These are phyloP conservation scores for Pseudocohnilembus persalinus DNA, from an alignment of 169 alveolate species.

Conservation along the genomic window DNA sequence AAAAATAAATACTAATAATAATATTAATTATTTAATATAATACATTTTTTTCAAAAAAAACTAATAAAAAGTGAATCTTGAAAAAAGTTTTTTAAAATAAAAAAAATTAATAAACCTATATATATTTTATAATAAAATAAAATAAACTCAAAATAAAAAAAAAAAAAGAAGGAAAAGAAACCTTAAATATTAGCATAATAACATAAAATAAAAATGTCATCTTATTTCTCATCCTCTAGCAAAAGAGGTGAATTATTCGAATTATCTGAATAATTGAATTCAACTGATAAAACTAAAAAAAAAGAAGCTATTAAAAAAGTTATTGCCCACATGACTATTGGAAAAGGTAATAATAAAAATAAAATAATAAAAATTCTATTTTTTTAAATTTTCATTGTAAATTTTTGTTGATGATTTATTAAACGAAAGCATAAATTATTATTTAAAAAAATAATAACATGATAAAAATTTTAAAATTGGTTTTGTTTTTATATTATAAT, in stretches of 20 bases:
- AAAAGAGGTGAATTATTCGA: constrained; percentile 34
- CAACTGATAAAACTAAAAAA: constrained; percentile 19
- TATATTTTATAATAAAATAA: too few relatives aligned
- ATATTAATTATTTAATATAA: too few relatives aligned
- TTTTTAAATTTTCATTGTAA: background rate
- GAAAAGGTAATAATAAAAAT: constrained; percentile 68
- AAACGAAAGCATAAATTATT: too few relatives aligned
- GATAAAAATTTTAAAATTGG: too few relatives aligned
- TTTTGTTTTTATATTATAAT: background rate
- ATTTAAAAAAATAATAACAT: too few relatives aligned
- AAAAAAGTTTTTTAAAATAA: too few relatives aligned
- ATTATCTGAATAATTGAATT: constrained; percentile 25
- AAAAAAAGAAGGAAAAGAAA: background rate
- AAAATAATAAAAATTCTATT: too few relatives aligned
- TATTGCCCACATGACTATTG: constrained; percentile 99
- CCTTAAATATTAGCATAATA: background rate
- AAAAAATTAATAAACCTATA: too few relatives aligned
- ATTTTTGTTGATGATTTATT: too few relatives aligned
- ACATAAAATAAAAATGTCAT: background rate
- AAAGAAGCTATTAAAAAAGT: constrained; percentile 73
- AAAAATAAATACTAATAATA: too few relatives aligned
- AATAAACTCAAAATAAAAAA: background rate
- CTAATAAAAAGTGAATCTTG: too few relatives aligned
- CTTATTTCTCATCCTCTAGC: background rate
- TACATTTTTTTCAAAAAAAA: too few relatives aligned